Conservation (phyloP, 495 filamentous ascomycete genomes). For the Tuber magnatum region DNA sequence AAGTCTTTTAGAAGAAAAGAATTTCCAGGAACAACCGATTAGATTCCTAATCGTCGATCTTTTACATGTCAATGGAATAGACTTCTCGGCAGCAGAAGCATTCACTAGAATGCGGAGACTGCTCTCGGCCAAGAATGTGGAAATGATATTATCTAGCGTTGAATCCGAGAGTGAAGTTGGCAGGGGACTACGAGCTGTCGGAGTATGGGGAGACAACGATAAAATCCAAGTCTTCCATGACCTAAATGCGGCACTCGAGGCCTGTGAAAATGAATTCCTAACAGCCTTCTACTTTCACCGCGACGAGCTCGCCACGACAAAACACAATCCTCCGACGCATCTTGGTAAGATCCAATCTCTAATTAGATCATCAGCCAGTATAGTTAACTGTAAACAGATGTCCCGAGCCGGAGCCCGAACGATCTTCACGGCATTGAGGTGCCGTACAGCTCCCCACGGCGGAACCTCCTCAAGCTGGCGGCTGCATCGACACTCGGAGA, state of each 20-base stretch:
- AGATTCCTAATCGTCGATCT: conserved; percentile 87
- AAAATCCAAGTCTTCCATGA: conserved; percentile 74
- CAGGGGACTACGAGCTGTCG: conserved; percentile 68
- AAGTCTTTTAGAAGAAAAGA: conserved; percentile 69
- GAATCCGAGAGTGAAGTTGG: conserved; percentile 66
- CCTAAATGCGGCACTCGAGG: conserved; percentile 85
- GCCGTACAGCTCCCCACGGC: conserved; percentile 69
- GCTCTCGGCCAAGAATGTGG: conserved; percentile 61
- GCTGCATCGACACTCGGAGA: conserved; percentile 61
- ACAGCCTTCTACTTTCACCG: conserved; percentile 63
- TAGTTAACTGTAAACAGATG: conserved; percentile 30
- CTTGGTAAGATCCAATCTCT: conserved; percentile 20
- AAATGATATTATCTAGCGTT: conserved; percentile 74
- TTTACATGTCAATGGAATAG: conserved; percentile 78
- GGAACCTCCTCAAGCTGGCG: conserved; percentile 66
- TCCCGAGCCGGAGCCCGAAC: conserved; percentile 26
- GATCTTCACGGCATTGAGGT: conserved; percentile 45
- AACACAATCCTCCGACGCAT: conserved; percentile 7
- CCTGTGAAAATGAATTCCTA: conserved; percentile 89
- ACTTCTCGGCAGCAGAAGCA: conserved; percentile 91
- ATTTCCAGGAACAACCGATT: conserved; percentile 68
- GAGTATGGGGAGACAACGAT: conserved; percentile 60
- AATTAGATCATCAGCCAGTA: background rate
- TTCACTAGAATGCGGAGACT: conserved; percentile 88
- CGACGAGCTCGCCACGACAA: conserved; percentile 20